Conservation (phyloP, 441 rosid genomes). For the Rhodomyrtus psidioides region DNA sequence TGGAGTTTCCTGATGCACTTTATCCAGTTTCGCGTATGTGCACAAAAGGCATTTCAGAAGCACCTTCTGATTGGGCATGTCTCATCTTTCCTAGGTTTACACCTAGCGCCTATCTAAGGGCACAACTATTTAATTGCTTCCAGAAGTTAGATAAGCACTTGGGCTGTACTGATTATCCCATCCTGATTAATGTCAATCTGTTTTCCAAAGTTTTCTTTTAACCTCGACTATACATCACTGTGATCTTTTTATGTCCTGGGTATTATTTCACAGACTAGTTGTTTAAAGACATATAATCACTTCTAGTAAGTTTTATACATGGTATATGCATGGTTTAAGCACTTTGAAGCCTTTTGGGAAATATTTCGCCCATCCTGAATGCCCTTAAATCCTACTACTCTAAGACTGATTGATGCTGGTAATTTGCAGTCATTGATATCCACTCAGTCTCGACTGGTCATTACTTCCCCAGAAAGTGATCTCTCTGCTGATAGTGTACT, state of each 20-base stretch:
- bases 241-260: neutral
- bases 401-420: neutral
- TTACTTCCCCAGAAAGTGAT: constrained; percentile 63
- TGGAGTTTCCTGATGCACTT: neutral
- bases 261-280: neutral
- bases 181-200: neutral
- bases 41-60: neutral
- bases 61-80: neutral
- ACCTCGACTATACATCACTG: neutral
- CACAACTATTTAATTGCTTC: neutral
- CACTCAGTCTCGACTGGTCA: constrained; percentile 77
- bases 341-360: neutral
- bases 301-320: neutral
- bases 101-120: neutral
- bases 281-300: neutral
- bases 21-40: neutral
- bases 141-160: neutral
- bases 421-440: constrained; percentile 82
- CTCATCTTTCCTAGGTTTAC: neutral
- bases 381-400: neutral
- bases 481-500: constrained; percentile 53
- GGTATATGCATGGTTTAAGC: neutral
- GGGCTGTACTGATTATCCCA: neutral
- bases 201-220: neutral
- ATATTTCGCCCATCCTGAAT: neutral